Conservation (phyloP, 2,329 filamentous ascomycete genomes). For the Neocatenulostroma microsporum region DNA sequence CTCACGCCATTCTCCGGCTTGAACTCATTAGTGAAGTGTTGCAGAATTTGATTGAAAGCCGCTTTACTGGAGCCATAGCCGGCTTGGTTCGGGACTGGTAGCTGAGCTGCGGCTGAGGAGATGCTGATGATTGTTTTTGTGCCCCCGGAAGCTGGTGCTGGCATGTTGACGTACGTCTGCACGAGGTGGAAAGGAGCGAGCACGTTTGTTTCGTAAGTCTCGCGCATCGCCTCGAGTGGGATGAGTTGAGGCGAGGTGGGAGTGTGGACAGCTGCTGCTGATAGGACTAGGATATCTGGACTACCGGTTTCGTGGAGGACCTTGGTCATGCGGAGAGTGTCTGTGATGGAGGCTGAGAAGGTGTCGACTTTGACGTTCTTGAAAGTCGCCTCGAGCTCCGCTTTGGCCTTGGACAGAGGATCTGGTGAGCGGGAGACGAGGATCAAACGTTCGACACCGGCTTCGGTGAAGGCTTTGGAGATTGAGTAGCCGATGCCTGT, state of each 20-base stretch:
- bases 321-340: constrained; percentile 22
- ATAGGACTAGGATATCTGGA: constrained; percentile 37
- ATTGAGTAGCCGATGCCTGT: constrained; percentile 20
- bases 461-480: constrained; percentile 17
- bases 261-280: constrained; percentile 30
- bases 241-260: constrained; percentile 21
- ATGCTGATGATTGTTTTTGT: constrained; percentile 29
- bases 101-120: constrained; percentile 1
- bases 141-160: constrained; percentile 25
- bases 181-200: constrained; percentile 28
- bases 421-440: constrained; percentile 22
- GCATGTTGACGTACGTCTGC: constrained; percentile 30
- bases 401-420: constrained; percentile 32
- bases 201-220: constrained; percentile 29
- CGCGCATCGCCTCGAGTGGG: constrained; percentile 29
- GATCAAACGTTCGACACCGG: constrained; percentile 16
- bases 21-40: constrained; percentile 1
- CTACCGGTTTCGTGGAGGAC: constrained; percentile 25
- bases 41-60: background rate
- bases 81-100: background rate
- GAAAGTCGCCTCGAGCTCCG: constrained; percentile 29
- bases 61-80: constrained; percentile 1
- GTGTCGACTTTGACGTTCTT: constrained; percentile 28
- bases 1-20: constrained; percentile 9
- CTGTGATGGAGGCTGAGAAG: constrained; percentile 22